These are phyloP conservation scores for Allantophomopsis cytisporea DNA, from an alignment of 2,329 filamentous ascomycete species.

Conservation along the genomic window DNA sequence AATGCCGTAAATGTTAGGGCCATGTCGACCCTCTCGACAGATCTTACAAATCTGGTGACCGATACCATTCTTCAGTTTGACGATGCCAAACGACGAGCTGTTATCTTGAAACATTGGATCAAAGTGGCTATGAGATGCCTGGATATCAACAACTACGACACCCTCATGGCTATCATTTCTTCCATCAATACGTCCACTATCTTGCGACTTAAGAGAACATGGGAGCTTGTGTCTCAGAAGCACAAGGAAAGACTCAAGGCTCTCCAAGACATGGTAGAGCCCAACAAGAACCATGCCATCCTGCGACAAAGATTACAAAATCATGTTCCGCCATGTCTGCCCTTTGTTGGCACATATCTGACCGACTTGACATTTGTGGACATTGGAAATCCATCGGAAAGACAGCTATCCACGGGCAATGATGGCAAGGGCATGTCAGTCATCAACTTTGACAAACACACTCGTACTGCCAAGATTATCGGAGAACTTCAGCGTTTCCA, in stretches of 20 bases:
- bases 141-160: conserved; percentile 90
- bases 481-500: conserved; percentile 93
- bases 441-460: conserved; percentile 97
- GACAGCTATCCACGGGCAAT: conserved; percentile 49
- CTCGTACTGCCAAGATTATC: conserved; percentile 88
- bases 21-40: conserved; percentile 86
- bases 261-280: conserved; percentile 75
- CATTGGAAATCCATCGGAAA: conserved; percentile 79
- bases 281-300: conserved; percentile 80
- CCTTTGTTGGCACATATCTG: conserved; percentile 91
- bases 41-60: conserved; percentile 82
- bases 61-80: conserved; percentile 80
- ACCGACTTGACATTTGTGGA: conserved; percentile 95
- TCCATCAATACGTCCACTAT: conserved; percentile 88
- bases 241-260: conserved; percentile 68
- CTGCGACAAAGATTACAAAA: conserved; percentile 73
- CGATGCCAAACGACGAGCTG: conserved; percentile 86
- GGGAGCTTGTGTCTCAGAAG: conserved; percentile 77
- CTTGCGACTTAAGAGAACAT: conserved; percentile 74
- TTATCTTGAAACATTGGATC: conserved; percentile 94
- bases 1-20: conserved; percentile 82
- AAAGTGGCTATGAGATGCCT: conserved; percentile 82
- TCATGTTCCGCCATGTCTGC: conserved; percentile 82
- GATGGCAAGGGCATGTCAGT: conserved; percentile 58
- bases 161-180: conserved; percentile 93